Evolutionary conservation across 345 rosid species (phyloP), one percentile per base, ranked within the genome.

Genomic region (Eucalyptus curtisii): DNA sequence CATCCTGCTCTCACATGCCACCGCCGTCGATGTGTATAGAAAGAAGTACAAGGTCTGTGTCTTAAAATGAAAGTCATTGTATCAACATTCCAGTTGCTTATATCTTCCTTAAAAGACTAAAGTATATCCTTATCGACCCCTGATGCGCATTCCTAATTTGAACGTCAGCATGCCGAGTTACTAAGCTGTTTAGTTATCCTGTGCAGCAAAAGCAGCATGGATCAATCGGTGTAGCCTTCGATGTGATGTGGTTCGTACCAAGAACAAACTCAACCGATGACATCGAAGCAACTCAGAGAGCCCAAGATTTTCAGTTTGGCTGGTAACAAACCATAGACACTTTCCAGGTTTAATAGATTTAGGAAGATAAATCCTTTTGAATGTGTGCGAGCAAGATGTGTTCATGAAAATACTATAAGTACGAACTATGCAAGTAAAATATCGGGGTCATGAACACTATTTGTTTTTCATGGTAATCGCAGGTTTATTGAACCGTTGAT

Each of bases 291-390:
- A 91, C 98, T 79, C 95, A 98, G 91, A 93, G 97, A 92, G 99
- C 99, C 17, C 99, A 94, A 93, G 99, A 98, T 89, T 98, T 98
- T 93, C 99, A 98, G 93, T 95, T 98, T 90, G 99, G 98, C 89
- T 98, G 99, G 99, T 96, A 95, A 37, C 22, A 76, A 76, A 37
- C 45, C 45, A 2, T 76, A 37, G 82, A 76, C 82, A 76, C 27
- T 76, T 37, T 40, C 27, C 47, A 3, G 82, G 0, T 10, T 37
- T 37, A 37, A 37, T 37, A 37, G 12, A 37, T 76, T 76, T 76
- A 76, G 45, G 47, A 76, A 76, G 25, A 71, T 71, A 17, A 17
- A 19, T 71, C 45, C 20, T 33, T 71, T 37, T 6, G 47, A 76
- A 10, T 37, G 45, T 10, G 47, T 6, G 27, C 27, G 12, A 22